Evolutionary conservation across 345 rosid genomes (phyloP).

Genomic region (Murraya koenigii): DNA sequence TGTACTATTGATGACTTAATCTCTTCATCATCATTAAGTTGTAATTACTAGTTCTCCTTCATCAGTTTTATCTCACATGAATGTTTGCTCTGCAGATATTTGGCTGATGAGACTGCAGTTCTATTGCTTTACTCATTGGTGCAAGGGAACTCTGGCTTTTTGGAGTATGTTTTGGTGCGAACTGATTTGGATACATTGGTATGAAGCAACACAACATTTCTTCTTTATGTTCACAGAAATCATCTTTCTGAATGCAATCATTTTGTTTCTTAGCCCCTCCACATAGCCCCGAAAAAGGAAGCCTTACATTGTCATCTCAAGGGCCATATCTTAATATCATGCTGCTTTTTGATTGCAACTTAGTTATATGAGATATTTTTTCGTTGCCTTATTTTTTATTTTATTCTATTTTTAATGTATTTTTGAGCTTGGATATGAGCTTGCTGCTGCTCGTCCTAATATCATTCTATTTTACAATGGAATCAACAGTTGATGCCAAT

Average conservation of each 20-base stretch:
- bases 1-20: not conserved
- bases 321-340: not conserved
- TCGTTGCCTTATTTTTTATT: not conserved
- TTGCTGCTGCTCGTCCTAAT: not conserved
- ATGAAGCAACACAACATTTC: constrained; percentile 26
- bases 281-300: not conserved
- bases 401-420: not conserved
- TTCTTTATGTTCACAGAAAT: not conserved
- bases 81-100: constrained; percentile 54
- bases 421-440: not conserved
- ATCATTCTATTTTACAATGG: constrained; percentile 23
- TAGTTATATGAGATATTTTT: not conserved
- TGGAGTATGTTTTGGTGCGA: constrained; percentile 95
- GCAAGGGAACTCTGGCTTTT: constrained; percentile 86
- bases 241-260: not conserved
- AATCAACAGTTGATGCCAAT: constrained; percentile 86
- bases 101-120: constrained; percentile 88
- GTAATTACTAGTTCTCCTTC: not conserved
- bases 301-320: not conserved
- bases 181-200: constrained; percentile 98
- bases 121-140: constrained; percentile 86
- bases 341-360: not conserved
- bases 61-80: not conserved
- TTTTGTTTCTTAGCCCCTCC: not conserved
- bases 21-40: not conserved